These are phyloP conservation scores for Gorgonomyces haynaldii DNA, from an alignment of 192 early-diverging fungal genomes.

Conservation along the genomic window DNA sequence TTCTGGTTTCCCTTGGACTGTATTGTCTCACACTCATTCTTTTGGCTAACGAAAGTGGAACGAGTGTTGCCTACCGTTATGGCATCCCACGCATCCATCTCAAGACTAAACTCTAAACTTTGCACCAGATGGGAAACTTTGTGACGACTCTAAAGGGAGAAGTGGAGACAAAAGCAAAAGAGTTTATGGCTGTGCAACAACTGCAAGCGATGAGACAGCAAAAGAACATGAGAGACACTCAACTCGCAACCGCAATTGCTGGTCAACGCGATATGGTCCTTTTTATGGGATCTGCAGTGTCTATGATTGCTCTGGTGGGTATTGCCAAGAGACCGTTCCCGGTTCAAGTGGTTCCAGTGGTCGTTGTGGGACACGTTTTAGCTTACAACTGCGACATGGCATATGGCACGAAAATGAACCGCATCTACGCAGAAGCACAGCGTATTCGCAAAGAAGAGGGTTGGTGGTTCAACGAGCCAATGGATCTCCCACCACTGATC, in stretches of 20 bases:
- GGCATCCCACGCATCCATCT: no score
- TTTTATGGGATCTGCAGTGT: slow-evolving; percentile 2
- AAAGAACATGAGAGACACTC: slow-evolving; percentile 13
- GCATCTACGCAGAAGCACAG: slow-evolving; percentile 11
- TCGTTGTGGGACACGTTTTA: slow-evolving; percentile 1
- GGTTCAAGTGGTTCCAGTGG: slow-evolving; percentile 3
- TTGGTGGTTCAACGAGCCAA: slow-evolving; percentile 12
- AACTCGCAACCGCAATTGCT: slow-evolving; percentile 9
- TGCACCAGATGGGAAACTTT: no score
- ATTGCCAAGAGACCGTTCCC: not conserved
- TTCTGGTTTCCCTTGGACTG: not conserved
- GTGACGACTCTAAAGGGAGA: no score
- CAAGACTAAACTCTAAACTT: no score
- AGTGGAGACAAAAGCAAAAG: not conserved
- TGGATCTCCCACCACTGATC: slow-evolving; percentile 11
- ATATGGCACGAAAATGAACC: slow-evolving; percentile 10
- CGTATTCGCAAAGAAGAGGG: slow-evolving; percentile 8
- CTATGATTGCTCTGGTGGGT: not conserved
- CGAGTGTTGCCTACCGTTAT: no score
- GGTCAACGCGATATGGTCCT: slow-evolving; percentile 1
- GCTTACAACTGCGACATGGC: slow-evolving; percentile 8
- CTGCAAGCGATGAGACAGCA: slow-evolving; percentile 4
- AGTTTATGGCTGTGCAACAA: not conserved
- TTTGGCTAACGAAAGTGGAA: no score
- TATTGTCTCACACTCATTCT: not conserved